A percentile compares a stretch with the other conserved stretches of the same genome.
Evolutionary conservation across 768 basidiomycete species (phyloP).

Genomic region (Macrolepiota dolichaula): DNA sequence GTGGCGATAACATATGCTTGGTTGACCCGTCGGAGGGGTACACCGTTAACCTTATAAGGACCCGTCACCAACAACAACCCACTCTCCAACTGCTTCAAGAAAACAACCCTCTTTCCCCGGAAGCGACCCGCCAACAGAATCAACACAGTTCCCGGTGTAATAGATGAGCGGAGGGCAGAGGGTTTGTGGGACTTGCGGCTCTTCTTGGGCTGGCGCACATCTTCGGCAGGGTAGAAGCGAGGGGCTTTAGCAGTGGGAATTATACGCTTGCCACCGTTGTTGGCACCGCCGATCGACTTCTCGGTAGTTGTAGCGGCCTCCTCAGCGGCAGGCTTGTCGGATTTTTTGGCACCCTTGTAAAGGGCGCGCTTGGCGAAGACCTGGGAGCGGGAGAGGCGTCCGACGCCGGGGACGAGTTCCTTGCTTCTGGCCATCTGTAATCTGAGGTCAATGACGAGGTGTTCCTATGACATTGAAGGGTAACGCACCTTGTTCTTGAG

Average conservation of each 20-base stretch:
- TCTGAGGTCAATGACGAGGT: slow-evolving; percentile 16
- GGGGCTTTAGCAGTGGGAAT: slow-evolving; percentile 84
- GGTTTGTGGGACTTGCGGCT: slow-evolving; percentile 84
- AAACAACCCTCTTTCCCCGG: slow-evolving; percentile 97
- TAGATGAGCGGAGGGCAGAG: slow-evolving; percentile 76
- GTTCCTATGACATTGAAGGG: slow-evolving; percentile 11
- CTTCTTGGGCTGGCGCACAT: slow-evolving; percentile 88
- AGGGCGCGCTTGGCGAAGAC: slow-evolving; percentile 79
- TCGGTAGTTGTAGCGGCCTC: slow-evolving; percentile 64
- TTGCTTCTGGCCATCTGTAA: slow-evolving; percentile 79
- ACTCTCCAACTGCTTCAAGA: slow-evolving; percentile 91
- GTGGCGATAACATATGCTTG: slow-evolving; percentile 99
- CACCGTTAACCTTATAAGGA: slow-evolving; percentile 97
- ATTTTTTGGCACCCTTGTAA: slow-evolving; percentile 83
- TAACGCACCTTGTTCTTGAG: slow-evolving; percentile 47
- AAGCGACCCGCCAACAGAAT: slow-evolving; percentile 97
- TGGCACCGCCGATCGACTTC: slow-evolving; percentile 83
- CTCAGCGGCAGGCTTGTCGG: slow-evolving; percentile 58
- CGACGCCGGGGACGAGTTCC: slow-evolving; percentile 79
- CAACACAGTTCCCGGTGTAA: slow-evolving; percentile 91
- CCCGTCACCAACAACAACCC: slow-evolving; percentile 95
- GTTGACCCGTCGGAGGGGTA: slow-evolving; percentile 95
- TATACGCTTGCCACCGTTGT: slow-evolving; percentile 86
- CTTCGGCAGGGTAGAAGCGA: slow-evolving; percentile 94
- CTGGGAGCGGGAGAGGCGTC: slow-evolving; percentile 80